Percentiles rank a stretch among this genome's conserved stretches.
Evolutionary conservation across 768 basidiomycete species (phyloP).

Genomic region (Tulasnella sp.): DNA sequence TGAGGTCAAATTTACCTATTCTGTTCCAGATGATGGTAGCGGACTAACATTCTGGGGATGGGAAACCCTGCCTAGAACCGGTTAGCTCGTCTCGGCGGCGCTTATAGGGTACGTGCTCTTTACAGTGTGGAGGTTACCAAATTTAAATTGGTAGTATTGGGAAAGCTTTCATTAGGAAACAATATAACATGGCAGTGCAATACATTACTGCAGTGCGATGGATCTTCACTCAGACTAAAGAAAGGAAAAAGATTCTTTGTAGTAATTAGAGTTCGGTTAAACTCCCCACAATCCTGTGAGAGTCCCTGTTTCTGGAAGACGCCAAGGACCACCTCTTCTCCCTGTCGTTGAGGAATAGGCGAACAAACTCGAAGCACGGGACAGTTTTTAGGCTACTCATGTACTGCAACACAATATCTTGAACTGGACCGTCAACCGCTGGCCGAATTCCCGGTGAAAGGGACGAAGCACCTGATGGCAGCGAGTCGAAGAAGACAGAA

Average conservation of each 20-base stretch:
- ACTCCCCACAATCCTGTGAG: neutral
- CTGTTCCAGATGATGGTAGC: too few species aligned
- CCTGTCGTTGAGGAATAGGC: constrained; percentile 54
- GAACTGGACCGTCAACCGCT: neutral
- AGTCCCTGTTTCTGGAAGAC: neutral
- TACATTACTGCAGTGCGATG: too few species aligned
- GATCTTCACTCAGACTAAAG: too few species aligned
- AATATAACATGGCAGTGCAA: too few species aligned
- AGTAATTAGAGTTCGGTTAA: neutral
- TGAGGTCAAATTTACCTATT: too few species aligned
- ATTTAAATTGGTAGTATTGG: too few species aligned
- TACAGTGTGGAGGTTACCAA: too few species aligned
- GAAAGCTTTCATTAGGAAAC: too few species aligned
- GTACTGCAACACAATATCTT: neutral
- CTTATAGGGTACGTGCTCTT: too few species aligned
- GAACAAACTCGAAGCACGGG: constrained; percentile 60
- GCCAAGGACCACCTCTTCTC: constrained; percentile 43
- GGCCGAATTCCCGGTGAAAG: neutral
- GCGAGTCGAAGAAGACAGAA: neutral
- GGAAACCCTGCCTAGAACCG: neutral
- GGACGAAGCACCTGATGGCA: neutral
- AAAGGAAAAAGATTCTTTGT: neutral
- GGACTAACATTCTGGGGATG: neutral
- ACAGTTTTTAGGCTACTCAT: constrained; percentile 35
- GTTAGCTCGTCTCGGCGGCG: neutral